A percentile compares a stretch with the other conserved stretches of the same genome.
Evolutionary conservation across 306 rosid genomes (phyloP).

Genomic region (Astragalus membranaceus): DNA sequence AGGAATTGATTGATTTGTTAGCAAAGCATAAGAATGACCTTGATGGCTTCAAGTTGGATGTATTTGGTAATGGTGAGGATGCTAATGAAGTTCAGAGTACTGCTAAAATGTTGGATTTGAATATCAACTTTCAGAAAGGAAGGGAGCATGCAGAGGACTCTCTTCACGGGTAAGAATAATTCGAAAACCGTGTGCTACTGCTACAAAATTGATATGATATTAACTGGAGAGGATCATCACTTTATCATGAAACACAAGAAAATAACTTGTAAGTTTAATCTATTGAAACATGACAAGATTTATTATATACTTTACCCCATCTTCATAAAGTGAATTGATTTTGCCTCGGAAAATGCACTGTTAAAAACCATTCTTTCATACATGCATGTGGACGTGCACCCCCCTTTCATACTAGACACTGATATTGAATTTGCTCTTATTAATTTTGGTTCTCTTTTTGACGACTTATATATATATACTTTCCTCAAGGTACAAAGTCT

Average conservation of each 20-base stretch:
- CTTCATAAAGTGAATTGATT: background rate
- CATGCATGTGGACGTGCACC: background rate
- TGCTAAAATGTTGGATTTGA: constrained; percentile 68
- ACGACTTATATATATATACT: constrained; percentile 9
- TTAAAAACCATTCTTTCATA: background rate
- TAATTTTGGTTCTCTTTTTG: background rate
- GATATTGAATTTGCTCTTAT: background rate
- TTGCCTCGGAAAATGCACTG: background rate
- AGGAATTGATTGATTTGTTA: constrained; percentile 71
- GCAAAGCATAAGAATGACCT: constrained; percentile 67
- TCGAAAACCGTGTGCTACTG: background rate
- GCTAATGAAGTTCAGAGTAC: constrained; percentile 77
- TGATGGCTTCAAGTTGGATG: constrained; percentile 79
- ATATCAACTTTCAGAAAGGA: constrained; percentile 83
- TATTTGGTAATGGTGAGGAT: constrained; percentile 92
- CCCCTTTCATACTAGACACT: background rate
- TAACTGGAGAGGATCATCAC: background rate
- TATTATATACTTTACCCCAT: background rate
- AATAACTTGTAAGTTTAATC: background rate
- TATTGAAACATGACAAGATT: background rate
- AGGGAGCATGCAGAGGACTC: constrained; percentile 93
- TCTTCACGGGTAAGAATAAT: constrained; percentile 69
- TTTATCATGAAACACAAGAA: background rate
- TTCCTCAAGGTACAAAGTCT: constrained; percentile 84
- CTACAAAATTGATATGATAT: background rate